A percentile compares a stretch with the other conserved stretches of the same genome.
Evolutionary conservation across 352 stramenopile genomes (phyloP).

Genomic region (Pythium utonaiense): DNA sequence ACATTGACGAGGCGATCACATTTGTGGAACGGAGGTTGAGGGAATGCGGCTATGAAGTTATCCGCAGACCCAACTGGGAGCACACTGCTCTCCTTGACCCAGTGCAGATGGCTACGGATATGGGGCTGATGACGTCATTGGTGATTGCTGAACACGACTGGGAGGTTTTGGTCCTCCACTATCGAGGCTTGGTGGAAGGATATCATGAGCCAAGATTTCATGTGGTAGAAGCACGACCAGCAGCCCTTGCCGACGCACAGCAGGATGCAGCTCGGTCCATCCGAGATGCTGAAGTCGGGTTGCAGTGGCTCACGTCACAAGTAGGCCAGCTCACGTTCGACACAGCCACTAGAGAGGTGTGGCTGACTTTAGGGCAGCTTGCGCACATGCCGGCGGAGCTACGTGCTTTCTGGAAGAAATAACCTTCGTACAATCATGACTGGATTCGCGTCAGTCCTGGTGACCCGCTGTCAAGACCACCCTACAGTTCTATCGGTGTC

Average conservation of each 20-base stretch:
- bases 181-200: not conserved
- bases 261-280: not conserved
- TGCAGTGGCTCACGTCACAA: not conserved
- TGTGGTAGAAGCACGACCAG: not conserved
- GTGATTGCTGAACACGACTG: not conserved
- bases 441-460: not conserved
- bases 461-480: not conserved
- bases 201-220: not conserved
- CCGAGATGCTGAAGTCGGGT: not conserved
- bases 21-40: not conserved
- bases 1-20: not conserved
- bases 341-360: not conserved
- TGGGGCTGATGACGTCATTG: not conserved
- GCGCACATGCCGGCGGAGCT: not conserved
- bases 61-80: not conserved
- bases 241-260: not conserved
- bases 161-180: not conserved
- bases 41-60: not conserved
- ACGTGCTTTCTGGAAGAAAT: not conserved
- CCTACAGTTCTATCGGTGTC: not conserved
- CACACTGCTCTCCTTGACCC: not conserved
- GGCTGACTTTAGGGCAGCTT: not conserved
- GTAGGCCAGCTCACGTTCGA: not conserved
- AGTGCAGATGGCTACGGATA: not conserved
- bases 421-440: not conserved